Evolutionary conservation across 768 basidiomycete species (phyloP), one percentile per base, ranked within the genome.

Genomic region (Tulasnella sp.): DNA sequence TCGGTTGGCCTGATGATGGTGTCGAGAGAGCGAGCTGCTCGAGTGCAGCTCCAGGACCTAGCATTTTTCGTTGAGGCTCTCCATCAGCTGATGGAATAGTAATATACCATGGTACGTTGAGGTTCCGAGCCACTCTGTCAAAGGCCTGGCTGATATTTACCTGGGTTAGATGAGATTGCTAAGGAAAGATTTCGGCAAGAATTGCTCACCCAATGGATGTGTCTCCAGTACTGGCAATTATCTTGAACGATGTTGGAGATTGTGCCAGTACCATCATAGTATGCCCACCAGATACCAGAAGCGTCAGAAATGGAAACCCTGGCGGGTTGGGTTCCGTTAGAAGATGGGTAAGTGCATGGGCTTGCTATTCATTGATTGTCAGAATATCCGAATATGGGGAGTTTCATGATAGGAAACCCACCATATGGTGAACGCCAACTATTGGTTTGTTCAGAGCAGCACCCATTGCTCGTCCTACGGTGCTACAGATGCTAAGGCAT

Each of bases 371-470:
- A 37, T 24, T 22, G 37, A 27, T 25, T 19, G 9, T 9, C 10
- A 34, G 7, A 15, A 33, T 9, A n/a, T 19, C 22, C 34, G 15
- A n/a, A 44, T 35, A 9, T 47, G 5, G 28, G 24, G n/a, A 35
- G 43, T 12, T 8, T 25, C n/a, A 24, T 3, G 52, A 4, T n/a
- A 27, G 27, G 5, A 15, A 3, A 39, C 69, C 41, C 32, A 89
- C 91, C 92, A 96, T 98, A 60, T 98, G 92, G 65, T 96, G 88
- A 5, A 95, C 86, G 3, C 90, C 90, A 2, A 93, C 75, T 3
- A 93, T 53, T 0, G 90, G 91, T 59, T 89, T 85, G 35, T 73
- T 70, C 10, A 77, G 68, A 0, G 79, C 79, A 0, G 87, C 82
- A 0, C 90, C 89, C 2, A 98, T 68, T 0, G 79, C 77, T 62